Evolutionary conservation across 2,329 filamentous ascomycete species (phyloP), one percentile per base, ranked within the genome.

Genomic region (Fusarium sulawesiense): DNA sequence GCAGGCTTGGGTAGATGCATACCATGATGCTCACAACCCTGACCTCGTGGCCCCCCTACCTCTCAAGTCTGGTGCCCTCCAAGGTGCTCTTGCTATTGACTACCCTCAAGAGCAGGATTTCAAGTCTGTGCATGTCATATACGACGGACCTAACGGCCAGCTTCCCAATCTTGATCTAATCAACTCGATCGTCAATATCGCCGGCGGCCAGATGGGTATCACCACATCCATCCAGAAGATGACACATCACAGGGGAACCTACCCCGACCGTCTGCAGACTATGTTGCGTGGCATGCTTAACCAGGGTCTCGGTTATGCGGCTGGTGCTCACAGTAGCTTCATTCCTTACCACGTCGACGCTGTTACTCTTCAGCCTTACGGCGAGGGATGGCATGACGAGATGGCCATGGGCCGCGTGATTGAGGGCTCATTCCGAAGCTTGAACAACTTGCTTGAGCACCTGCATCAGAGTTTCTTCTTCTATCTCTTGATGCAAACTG

Each of bases 391-490:
- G 93, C 93, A 98, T 76, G 96, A 99, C 78, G 96, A 98, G 81
- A 98, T 98, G 93, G 92, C 92, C 12, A 89, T 99, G 77, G 96
- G 96, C 8, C 87, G 94, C 57, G 91, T 94, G 0, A 86, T 98
- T 7, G 96, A 99, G 81, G 94, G 94, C 74, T 88, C 96, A 5
- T 97, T 97, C 79, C 88, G 96, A 75, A 97, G 93, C 78, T 83
- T 99, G 80, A 99, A 99, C 83, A 99, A 99, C 77, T 83, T 99
- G 62, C 87, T 99, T 32, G 96, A 99, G 81, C 94, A 99, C 78
- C 86, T 99, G 66, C 96, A 99, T 78, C 96, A 99, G 82, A 98
- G 94, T 79, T 99, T 99, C 85, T 99, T 99, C 87, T 98, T 99
- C 82, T 99, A 99, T 79, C 85, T 99, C 54, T 86, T 99, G 46